These are phyloP conservation scores for Fraxinus sp. DNA, from an alignment of 305 asterid genomes.

Conservation along the genomic window DNA sequence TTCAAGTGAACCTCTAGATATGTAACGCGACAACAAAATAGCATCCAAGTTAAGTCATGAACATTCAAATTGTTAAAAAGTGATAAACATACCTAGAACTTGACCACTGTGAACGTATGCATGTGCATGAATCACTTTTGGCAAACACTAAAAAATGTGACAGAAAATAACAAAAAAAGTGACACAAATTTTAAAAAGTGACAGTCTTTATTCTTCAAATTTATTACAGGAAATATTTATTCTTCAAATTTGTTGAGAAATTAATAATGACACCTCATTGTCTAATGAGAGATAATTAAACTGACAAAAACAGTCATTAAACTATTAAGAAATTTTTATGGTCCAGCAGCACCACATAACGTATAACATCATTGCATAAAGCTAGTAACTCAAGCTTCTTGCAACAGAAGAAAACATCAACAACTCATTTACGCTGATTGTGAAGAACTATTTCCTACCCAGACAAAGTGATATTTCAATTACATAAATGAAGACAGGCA, in stretches of 20 bases:
- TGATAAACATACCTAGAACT: too few species aligned
- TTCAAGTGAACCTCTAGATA: too few species aligned
- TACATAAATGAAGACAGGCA: not conserved
- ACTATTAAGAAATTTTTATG: not conserved
- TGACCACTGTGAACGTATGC: too few species aligned
- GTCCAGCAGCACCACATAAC: not conserved
- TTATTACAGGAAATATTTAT: not conserved
- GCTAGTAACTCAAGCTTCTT: not conserved
- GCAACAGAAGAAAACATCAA: not conserved
- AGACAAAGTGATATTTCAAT: not conserved
- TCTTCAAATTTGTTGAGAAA: not conserved
- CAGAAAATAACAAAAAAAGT: too few species aligned
- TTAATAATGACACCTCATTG: not conserved
- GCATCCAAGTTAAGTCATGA: too few species aligned
- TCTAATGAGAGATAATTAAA: not conserved
- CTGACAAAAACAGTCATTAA: not conserved
- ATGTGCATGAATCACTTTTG: too few species aligned
- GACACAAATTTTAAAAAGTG: too few species aligned
- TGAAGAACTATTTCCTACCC: not conserved
- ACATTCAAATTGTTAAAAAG: too few species aligned
- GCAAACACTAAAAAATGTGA: too few species aligned
- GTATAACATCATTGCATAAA: not conserved
- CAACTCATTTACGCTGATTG: not conserved
- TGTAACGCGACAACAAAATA: too few species aligned
- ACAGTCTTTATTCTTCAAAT: too few species aligned